Percentiles rank a stretch among this genome's conserved stretches.
Conservation (phyloP, 805 yeast genomes). For the Phaffomyces antillensis region DNA sequence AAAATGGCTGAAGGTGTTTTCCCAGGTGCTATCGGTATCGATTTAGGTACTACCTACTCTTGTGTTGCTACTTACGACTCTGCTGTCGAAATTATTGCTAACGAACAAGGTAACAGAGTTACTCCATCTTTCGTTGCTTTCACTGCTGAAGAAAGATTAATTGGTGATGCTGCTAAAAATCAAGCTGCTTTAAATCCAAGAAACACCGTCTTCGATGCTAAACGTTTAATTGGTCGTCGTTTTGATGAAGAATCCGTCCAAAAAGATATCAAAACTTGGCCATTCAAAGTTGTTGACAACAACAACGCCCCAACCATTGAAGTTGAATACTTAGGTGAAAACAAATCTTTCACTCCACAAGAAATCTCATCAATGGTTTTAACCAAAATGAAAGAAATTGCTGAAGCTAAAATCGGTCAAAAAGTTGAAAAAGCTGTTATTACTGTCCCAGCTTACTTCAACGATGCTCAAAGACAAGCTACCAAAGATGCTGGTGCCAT, state of each 20-base stretch:
- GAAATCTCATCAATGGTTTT: constrained; percentile 72
- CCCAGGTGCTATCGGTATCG: constrained; percentile 99
- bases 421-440: constrained; percentile 69
- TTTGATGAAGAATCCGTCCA: constrained; percentile 71
- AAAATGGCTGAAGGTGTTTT: constrained; percentile 95
- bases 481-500: constrained; percentile 79
- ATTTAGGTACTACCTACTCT: constrained; percentile 83
- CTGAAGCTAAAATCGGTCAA: constrained; percentile 69
- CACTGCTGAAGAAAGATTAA: constrained; percentile 71
- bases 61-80: constrained; percentile 77
- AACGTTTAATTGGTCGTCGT: constrained; percentile 76
- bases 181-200: constrained; percentile 76
- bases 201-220: constrained; percentile 77
- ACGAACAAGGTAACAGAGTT: constrained; percentile 83
- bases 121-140: constrained; percentile 78
- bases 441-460: constrained; percentile 76
- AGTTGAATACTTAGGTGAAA: constrained; percentile 64
- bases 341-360: constrained; percentile 65
- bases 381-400: constrained; percentile 77
- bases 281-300: constrained; percentile 62
- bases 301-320: constrained; percentile 62
- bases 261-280: constrained; percentile 89
- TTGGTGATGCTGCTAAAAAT: constrained; percentile 80
- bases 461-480: constrained; percentile 77
- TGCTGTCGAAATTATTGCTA: constrained; percentile 73